phyloP scores from a whole-genome alignment of 2,329 filamentous ascomycete species.

The Fusarium haematococcum region DNA sequence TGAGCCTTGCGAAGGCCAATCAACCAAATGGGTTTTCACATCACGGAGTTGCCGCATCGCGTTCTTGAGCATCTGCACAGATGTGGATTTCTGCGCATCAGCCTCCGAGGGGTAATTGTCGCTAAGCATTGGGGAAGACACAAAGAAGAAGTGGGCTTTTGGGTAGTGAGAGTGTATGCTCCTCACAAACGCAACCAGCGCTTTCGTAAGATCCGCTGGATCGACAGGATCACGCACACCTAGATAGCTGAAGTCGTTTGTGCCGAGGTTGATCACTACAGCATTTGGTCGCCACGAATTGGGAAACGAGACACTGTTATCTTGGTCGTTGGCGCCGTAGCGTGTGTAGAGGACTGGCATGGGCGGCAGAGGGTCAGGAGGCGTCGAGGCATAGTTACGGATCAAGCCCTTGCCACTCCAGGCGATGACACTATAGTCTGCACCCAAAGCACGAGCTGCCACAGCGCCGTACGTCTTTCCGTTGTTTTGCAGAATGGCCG shows the following conservation, averaged over 20 bases:
- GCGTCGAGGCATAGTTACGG: slow-evolving; percentile 51
- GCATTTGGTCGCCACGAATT: slow-evolving; percentile 44
- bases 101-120: slow-evolving; percentile 51
- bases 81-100: slow-evolving; percentile 53
- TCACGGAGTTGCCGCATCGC: slow-evolving; percentile 48
- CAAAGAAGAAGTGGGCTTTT: slow-evolving; percentile 53
- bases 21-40: slow-evolving; percentile 52
- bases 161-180: slow-evolving; percentile 51
- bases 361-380: slow-evolving; percentile 47
- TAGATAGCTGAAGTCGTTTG: slow-evolving; percentile 57
- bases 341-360: slow-evolving; percentile 57
- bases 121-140: slow-evolving; percentile 54
- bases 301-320: slow-evolving; percentile 53
- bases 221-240: slow-evolving; percentile 45
- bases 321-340: slow-evolving; percentile 55
- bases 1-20: slow-evolving; percentile 55
- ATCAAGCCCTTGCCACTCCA: slow-evolving; percentile 58
- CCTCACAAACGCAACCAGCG: slow-evolving; percentile 34
- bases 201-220: slow-evolving; percentile 42
- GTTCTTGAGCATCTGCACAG: slow-evolving; percentile 49
- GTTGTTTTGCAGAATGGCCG: slow-evolving; percentile 53
- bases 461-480: slow-evolving; percentile 57
- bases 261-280: slow-evolving; percentile 58
- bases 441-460: slow-evolving; percentile 53
- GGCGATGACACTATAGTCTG: slow-evolving; percentile 57